Percentiles rank a stretch among this genome's conserved stretches.
These are phyloP conservation scores for Ceratobasidium sp. DNA, from an alignment of 1,284 basidiomycete species.

Conservation along the genomic window DNA sequence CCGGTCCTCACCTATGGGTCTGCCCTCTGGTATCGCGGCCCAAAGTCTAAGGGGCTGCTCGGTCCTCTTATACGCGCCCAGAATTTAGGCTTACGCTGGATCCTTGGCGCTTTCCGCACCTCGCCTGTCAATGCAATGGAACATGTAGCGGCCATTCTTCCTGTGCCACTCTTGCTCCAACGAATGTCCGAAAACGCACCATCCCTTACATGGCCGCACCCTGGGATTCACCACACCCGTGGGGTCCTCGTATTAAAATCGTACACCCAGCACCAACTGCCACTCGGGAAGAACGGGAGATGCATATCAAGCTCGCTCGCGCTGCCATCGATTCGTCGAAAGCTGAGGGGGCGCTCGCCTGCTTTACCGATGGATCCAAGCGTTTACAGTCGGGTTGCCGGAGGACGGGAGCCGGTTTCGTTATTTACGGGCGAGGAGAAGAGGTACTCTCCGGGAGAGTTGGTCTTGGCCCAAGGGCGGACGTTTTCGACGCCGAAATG, in stretches of 20 bases:
- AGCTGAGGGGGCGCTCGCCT: background rate
- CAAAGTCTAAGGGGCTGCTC: background rate
- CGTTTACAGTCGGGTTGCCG: background rate
- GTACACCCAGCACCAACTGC: background rate
- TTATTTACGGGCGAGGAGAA: background rate
- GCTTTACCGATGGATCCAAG: background rate
- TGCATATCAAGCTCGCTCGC: background rate
- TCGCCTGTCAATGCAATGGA: background rate
- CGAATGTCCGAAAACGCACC: background rate
- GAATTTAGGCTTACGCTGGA: background rate
- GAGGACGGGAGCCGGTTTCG: background rate
- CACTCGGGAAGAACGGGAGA: background rate
- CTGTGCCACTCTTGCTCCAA: background rate
- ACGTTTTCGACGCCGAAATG: constrained; percentile 10
- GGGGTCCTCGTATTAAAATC: background rate
- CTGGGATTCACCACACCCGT: background rate
- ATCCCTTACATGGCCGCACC: background rate
- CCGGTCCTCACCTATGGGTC: constrained; percentile 8
- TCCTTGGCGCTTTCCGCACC: background rate
- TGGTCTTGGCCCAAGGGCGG: background rate
- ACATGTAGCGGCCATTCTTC: background rate
- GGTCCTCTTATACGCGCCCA: background rate
- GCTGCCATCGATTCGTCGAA: background rate
- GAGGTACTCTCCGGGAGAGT: background rate
- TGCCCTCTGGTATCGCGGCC: background rate